Conservation (phyloP, 352 stramenopile species). For the Globisporangium cystogenes region DNA sequence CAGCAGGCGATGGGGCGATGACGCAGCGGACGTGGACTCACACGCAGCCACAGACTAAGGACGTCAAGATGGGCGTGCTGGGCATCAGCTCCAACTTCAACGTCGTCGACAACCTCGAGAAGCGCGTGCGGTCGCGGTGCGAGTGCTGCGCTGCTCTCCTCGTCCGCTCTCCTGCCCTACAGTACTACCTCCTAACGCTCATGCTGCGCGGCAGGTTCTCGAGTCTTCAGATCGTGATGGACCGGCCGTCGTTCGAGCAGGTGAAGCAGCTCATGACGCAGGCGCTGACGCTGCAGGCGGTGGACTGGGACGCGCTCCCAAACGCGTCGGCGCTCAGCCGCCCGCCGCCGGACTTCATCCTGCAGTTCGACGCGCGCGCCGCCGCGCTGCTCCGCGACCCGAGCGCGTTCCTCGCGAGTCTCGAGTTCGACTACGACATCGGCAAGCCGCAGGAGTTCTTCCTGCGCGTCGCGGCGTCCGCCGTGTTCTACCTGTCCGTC, state of each 20-base stretch:
- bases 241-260: slow-evolving; percentile 44
- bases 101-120: slow-evolving; percentile 77
- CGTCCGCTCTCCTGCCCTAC: too few relatives aligned
- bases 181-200: too few relatives aligned
- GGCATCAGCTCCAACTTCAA: slow-evolving; percentile 78
- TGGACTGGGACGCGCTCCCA: slow-evolving; percentile 23
- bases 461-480: slow-evolving; percentile 42
- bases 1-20: neutral
- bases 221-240: slow-evolving; percentile 73
- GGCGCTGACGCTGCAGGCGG: slow-evolving; percentile 28
- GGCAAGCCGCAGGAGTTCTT: slow-evolving; percentile 68
- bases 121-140: slow-evolving; percentile 71
- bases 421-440: slow-evolving; percentile 77
- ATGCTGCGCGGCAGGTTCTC: slow-evolving; percentile 58
- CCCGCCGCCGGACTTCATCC: slow-evolving; percentile 26
- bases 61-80: slow-evolving; percentile 79
- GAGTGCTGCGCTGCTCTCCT: slow-evolving; percentile 1
- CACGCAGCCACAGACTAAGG: slow-evolving; percentile 34
- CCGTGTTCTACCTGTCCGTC: slow-evolving; percentile 37
- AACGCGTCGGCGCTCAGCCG: slow-evolving; percentile 2
- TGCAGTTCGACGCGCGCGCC: slow-evolving; percentile 36
- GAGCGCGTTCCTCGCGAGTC: slow-evolving; percentile 38
- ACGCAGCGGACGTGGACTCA: neutral
- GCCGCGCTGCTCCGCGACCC: slow-evolving; percentile 23
- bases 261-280: slow-evolving; percentile 39